Evolutionary conservation across 179 eudicot species (phyloP), one percentile per base, ranked within the genome.

Genomic region (Nepenthes alata): DNA sequence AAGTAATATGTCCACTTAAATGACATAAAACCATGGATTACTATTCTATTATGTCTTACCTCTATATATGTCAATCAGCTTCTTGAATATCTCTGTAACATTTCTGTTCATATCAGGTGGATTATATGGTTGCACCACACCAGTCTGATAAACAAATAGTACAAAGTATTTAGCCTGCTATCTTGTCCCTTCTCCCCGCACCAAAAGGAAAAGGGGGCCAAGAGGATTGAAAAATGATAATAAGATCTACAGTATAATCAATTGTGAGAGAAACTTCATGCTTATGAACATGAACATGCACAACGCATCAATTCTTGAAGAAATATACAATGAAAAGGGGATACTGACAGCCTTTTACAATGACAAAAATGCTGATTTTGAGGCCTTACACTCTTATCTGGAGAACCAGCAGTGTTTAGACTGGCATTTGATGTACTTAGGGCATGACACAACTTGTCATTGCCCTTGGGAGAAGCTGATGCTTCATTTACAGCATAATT

Each of bases 21-120:
- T 13, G 2, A 4, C 53, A 47, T 45, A 37, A 57, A 11, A 44
- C 5, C 5, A 55, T 55, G 9, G 1, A 16, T 11, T 34, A 0
- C 11, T 54, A 60, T 44, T 12, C 36, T 51, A 37, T 45, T 0
- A 37, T 54, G 54, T 35, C 66, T 59, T 44, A 93, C 98, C 98
- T 85, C 96, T 83, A 60, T 93, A 86, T 53, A 81, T 87, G 69
- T 86, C 86, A 45, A 85, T 69, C 58, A 93, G 86, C 86, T 81
- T 93, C 78, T 91, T 85, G 74, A 93, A 93, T 78, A 89, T 83
- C 73, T 71, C 77, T 4, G 90, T 85, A 57, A 93, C 79, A 62
- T 89, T 81, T 67, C 71, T 78, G 80, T 89, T 93, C 66, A 81
- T 74, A 75, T 93, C 90, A 57, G 98, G 98, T 71, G 97, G 93